Base-by-base conservation (phyloP, 495 filamentous ascomycete genomes). In the Pseudoneurospora amorphoporcata region DNA sequence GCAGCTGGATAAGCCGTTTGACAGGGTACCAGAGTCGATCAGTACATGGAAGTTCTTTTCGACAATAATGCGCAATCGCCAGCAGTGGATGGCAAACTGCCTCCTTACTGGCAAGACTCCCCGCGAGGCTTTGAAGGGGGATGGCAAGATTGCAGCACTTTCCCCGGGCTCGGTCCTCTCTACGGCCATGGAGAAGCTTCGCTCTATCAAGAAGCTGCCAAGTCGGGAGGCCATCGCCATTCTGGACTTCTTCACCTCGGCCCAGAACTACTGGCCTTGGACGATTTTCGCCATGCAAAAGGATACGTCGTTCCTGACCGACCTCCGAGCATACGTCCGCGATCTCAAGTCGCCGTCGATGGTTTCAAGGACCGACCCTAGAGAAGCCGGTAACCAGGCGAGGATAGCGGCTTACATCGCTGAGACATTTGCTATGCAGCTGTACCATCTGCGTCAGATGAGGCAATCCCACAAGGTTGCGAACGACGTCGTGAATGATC, bases 11-110 rank as follows among this genome's bases (percentile, higher is more conserved):
- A 89, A 88, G 75, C 94, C 94, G 12, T 83, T 95, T 39, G 82
- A 85, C 69, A 85, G 92, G 74, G 80, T 84, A 4, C 76, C 82
- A 7, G 83, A 94, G 47, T 86, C 90, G 32, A 85, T 88, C 68
- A 83, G 85, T 32, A 90, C 94, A 69, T 98, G 95, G 95, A 88
- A 86, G 69, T 88, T 99, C 71, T 88, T 98, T 40, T 91, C 95
- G 38, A 90, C 89, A n/a, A 88, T 97, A 68, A 87, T 98, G 68
- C 92, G 92, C 76, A 94, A 92, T 77, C 90, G 93, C 70, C 95
- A 99, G 75, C 94, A 97, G 77, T 98, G 96, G 91, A 90, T 99
- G 83, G 90, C 95, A 0, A 93, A 97, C 61, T 95, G 93, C 77
- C 86, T 98, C 69, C 89, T 98, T 37, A 97, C 94, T 4, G 95